A percentile compares a stretch with the other conserved stretches of the same genome.
phyloP scores from a whole-genome alignment of 306 rosid species.

The Prunus mongolica region DNA sequence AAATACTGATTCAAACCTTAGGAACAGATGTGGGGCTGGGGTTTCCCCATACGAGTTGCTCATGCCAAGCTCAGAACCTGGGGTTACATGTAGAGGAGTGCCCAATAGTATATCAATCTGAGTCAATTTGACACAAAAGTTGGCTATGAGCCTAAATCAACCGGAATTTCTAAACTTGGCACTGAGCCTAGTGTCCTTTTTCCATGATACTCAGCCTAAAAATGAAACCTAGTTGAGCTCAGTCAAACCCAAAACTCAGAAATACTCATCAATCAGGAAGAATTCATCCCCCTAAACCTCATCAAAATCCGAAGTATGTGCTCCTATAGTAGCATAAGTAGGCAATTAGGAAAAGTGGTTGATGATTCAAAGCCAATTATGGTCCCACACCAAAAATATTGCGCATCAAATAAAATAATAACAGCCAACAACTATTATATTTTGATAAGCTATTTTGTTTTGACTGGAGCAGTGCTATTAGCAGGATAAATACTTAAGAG shows the following conservation, averaged over 20 bases:
- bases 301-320: background rate
- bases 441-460: background rate
- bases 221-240: background rate
- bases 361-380: background rate
- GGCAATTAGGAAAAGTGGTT: background rate
- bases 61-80: slow-evolving; percentile 86
- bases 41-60: slow-evolving; percentile 85
- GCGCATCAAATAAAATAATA: background rate
- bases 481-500: no score
- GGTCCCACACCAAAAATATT: background rate
- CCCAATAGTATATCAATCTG: slow-evolving; percentile 79
- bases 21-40: slow-evolving; percentile 84
- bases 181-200: background rate
- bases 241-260: background rate
- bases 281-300: background rate
- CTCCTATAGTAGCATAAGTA: background rate
- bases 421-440: background rate
- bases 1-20: slow-evolving; percentile 39
- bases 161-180: background rate
- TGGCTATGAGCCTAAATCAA: background rate
- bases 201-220: background rate
- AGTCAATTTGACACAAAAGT: background rate
- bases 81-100: slow-evolving; percentile 85
- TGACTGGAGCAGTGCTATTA: background rate
- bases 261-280: background rate